phyloP scores from a whole-genome alignment of 768 basidiomycete genomes.

The Pisolithus microcarpus region DNA sequence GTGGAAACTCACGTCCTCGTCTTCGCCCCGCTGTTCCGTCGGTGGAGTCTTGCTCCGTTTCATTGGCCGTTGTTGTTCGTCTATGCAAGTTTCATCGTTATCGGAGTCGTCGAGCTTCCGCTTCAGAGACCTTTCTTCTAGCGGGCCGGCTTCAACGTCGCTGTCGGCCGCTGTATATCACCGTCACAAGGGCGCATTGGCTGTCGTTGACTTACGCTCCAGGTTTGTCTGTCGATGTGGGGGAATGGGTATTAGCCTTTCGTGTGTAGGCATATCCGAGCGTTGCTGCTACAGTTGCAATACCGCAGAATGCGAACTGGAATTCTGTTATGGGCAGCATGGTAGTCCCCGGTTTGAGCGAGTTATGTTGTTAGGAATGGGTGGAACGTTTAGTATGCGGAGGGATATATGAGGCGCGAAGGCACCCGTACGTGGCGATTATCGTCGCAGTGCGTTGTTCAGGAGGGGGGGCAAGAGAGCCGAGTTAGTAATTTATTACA shows the following conservation, averaged over 20 bases:
- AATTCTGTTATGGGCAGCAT: constrained; percentile 50
- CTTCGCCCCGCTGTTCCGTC: constrained; percentile 19
- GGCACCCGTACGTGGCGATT: constrained; percentile 7
- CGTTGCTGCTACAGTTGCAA: constrained; percentile 55
- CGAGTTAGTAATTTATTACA: constrained; percentile 4
- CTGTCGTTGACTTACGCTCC: constrained; percentile 27
- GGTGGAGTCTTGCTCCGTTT: constrained; percentile 40
- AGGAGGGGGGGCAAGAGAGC: constrained; percentile 14
- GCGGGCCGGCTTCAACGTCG: constrained; percentile 22
- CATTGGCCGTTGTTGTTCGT: constrained; percentile 19
- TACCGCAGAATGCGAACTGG: constrained; percentile 48
- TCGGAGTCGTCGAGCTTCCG: constrained; percentile 25
- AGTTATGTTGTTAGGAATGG: constrained; percentile 7
- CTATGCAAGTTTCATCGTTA: constrained; percentile 23
- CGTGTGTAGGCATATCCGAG: constrained; percentile 52
- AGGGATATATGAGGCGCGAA: constrained; percentile 5
- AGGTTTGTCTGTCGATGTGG: constrained; percentile 14
- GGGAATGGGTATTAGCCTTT: constrained; percentile 20
- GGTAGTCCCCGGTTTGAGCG: background rate
- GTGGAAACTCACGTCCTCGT: constrained; percentile 21
- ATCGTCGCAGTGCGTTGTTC: constrained; percentile 14
- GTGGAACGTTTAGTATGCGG: constrained; percentile 15
- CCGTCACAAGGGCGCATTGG: constrained; percentile 21
- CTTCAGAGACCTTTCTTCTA: constrained; percentile 26
- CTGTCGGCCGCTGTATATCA: constrained; percentile 25